A percentile compares a stretch with the other conserved stretches of the same genome.
These are phyloP conservation scores for Astrocystis sublimbata DNA, from an alignment of 495 filamentous ascomycete genomes.

Conservation along the genomic window DNA sequence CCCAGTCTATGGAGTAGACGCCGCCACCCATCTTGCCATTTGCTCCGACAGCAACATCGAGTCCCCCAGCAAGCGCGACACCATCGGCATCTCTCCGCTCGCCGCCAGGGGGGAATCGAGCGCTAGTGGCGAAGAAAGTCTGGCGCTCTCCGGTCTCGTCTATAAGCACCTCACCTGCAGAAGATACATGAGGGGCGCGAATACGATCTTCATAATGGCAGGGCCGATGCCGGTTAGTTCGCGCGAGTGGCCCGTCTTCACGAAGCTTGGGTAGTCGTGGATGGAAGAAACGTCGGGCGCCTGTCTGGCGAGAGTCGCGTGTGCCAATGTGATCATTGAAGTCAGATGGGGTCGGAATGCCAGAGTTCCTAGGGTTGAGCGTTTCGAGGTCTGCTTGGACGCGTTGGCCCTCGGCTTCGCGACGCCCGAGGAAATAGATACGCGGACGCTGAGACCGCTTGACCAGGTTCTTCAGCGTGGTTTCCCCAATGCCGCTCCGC, in stretches of 20 bases:
- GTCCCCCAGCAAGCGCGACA: conserved; percentile 31
- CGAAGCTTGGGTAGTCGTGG: conserved; percentile 55
- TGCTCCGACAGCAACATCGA: conserved; percentile 40
- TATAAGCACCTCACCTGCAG: conserved; percentile 5
- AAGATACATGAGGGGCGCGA: conserved; percentile 15
- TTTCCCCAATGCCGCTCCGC: conserved; percentile 56
- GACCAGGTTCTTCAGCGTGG: conserved; percentile 56
- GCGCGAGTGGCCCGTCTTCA: conserved; percentile 41
- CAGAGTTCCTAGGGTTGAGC: conserved; percentile 44
- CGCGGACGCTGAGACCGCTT: conserved; percentile 45
- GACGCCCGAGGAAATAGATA: conserved; percentile 48
- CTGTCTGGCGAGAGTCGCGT: conserved; percentile 45
- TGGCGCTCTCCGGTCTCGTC: conserved; percentile 53
- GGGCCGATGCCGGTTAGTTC: conserved; percentile 15
- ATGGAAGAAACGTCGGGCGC: conserved; percentile 55
- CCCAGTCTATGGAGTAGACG: conserved; percentile 51
- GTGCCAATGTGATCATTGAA: conserved; percentile 49
- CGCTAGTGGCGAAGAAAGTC: conserved; percentile 50
- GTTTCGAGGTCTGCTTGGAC: conserved; percentile 42
- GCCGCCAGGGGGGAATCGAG: conserved; percentile 38
- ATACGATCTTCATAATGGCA: conserved; percentile 11
- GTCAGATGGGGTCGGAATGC: conserved; percentile 38
- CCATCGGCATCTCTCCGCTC: conserved; percentile 19
- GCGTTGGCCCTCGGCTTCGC: conserved; percentile 39
- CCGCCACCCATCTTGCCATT: conserved; percentile 53